Evolutionary conservation across 352 stramenopile species (phyloP).

Genomic region (Phytophthora brassicae): DNA sequence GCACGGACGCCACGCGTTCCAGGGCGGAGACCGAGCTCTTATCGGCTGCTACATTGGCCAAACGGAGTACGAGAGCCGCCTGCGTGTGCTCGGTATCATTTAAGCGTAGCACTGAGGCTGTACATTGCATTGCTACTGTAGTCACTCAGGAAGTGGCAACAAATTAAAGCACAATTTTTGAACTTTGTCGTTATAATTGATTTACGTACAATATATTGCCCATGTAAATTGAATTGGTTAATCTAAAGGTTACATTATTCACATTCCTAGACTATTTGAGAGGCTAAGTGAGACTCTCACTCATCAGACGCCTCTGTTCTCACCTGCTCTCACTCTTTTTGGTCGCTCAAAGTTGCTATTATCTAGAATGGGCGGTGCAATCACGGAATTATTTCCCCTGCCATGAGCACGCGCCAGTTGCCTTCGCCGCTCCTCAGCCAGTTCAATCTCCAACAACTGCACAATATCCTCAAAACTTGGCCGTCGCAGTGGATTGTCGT

Average conservation of each 20-base stretch:
- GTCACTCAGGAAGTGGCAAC: neutral
- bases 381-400: slow-evolving; percentile 23
- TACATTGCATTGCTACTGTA: slow-evolving; percentile 1
- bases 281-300: slow-evolving; percentile 24
- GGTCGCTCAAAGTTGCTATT: slow-evolving; percentile 23
- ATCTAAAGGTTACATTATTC: slow-evolving; percentile 31
- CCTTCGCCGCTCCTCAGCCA: slow-evolving; percentile 49
- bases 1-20: slow-evolving; percentile 80
- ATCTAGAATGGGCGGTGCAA: slow-evolving; percentile 15
- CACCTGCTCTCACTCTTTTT: slow-evolving; percentile 9
- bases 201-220: no score
- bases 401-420: slow-evolving; percentile 26
- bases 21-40: slow-evolving; percentile 72
- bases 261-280: slow-evolving; percentile 24
- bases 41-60: slow-evolving; percentile 89
- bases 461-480: slow-evolving; percentile 82
- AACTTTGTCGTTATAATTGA: neutral
- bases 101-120: slow-evolving; percentile 24
- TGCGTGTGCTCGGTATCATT: slow-evolving; percentile 83
- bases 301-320: slow-evolving; percentile 20
- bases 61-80: slow-evolving; percentile 82
- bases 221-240: no score
- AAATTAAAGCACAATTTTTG: slow-evolving; percentile 20
- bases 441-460: slow-evolving; percentile 71
- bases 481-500: slow-evolving; percentile 65